Evolutionary conservation across 2,329 filamentous ascomycete genomes (phyloP), one percentile per base, ranked within the genome.

Genomic region (Calonectria multiphialidica): DNA sequence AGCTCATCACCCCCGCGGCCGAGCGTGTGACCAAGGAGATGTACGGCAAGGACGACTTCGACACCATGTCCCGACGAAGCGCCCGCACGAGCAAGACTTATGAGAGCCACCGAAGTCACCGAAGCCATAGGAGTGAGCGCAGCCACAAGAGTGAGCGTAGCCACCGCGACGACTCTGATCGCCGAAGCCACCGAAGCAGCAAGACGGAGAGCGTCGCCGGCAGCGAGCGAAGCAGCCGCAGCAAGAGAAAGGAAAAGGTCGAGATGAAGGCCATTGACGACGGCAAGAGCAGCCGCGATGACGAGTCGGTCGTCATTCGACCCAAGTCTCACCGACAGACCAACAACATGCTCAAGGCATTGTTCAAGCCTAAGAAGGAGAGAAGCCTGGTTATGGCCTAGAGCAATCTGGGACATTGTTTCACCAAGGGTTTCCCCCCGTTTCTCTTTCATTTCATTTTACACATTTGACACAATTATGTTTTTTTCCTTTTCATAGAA

Each of bases 1-100:
- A 91, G 80, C 85, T 91, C 71, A 91, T 91, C 77, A 90, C 88
- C 59, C 89, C 89, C 2, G 83, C 86, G 78, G 90, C 90, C 6
- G 86, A 89, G 69, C 86, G 86, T 10, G 87, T 86, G 16, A 84
- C 86, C n/a, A 81, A 82, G 23, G 77, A 80, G 13, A 79, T 77
- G 23, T 76, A 81, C 47, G 81, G 69, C 35, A 72, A 85, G 76
- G 83, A 86, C 69, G 83, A 87, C 50, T 82, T 82, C 33, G 85
- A 87, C 67, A 81, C 86, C 33, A 80, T 80, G 66, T 84, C 83
- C 3, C 79, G 78, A 61, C 76, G 81, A 65, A 84, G 82, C 64
- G 80, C 82, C 50, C 79, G 80, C 68, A 81, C 80, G 4, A 75
- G 76, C 75, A 81, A 81, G 68, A 79, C 76, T 5, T 66, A 66